Base-by-base conservation (phyloP, 768 basidiomycete species). In the Xerocomus brunneocitrinus region DNA sequence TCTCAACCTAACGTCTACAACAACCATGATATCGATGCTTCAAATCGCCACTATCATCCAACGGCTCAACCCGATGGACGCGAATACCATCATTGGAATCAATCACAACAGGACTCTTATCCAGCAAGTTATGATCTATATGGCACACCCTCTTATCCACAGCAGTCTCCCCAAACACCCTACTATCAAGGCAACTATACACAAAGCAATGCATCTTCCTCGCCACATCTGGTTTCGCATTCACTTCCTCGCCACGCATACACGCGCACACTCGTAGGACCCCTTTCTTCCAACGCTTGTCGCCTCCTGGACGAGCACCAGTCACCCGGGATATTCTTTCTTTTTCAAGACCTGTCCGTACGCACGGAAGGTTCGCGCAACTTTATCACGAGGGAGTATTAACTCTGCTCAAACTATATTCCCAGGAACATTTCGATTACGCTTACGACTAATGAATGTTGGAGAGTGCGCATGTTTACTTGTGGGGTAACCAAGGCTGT, bases 341-440 rank as follows among this genome's bases (percentile, higher is more conserved):
- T 97, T 56, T 92, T 95, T 73, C 92, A 93, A 67, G 95, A 97
- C 72, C 73, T 98, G 49, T 93, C 91, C 43, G 89, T 98, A 45
- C 82, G 95, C 53, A 95, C 91, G 19, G 95, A 98, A 80, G 91
- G 90, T 87, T 70, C 65, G 64, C 49, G 49, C 47, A 64, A 63
- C 68, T 67, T 48, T 57, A 67, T 60, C 63, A 65, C 39, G 27
- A 57, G 57, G 12, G 50, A 54, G 43, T 50, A 59, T 68, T 58
- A 61, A 61, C 57, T 42, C 28, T 54, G 39, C 50, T 59, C 54
- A 47, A 58, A 63, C 55, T 61, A 56, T 46, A 47, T 42, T 36
- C 58, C 45, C 45, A 91, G 94, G 94, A 22, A 82, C 78, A 27
- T 98, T 94, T 75, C 83, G 91, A 47, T 76, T 98, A 48, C 80